Conservation (phyloP, 805 yeast genomes). For the Saturnispora galanensis region DNA sequence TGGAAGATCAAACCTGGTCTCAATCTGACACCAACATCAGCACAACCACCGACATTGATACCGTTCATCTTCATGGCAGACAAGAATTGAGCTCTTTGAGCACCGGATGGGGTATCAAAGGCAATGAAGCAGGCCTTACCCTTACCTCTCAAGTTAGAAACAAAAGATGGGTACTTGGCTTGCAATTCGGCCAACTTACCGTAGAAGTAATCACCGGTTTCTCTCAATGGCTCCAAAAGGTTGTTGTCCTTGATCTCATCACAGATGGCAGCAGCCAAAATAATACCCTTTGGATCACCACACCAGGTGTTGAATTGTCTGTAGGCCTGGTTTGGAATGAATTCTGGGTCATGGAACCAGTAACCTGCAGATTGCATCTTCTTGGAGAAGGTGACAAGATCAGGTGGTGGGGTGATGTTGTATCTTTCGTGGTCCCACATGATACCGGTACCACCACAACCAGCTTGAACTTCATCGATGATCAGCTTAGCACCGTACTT, state of each 20-base stretch:
- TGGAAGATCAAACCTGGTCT: slow-evolving; percentile 75
- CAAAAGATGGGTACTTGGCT: slow-evolving; percentile 40
- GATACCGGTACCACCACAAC: slow-evolving; percentile 79
- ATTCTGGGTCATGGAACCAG: slow-evolving; percentile 65
- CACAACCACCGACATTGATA: slow-evolving; percentile 80
- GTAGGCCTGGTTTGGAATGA: slow-evolving; percentile 69
- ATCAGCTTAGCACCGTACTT: slow-evolving; percentile 63
- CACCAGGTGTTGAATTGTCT: slow-evolving; percentile 93
- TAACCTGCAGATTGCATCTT: slow-evolving; percentile 87
- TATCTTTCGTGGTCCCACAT: slow-evolving; percentile 89
- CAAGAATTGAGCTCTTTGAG: slow-evolving; percentile 53
- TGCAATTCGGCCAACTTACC: slow-evolving; percentile 43
- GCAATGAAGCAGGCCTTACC: slow-evolving; percentile 73
- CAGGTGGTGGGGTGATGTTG: slow-evolving; percentile 66
- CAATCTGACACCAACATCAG: slow-evolving; percentile 65
- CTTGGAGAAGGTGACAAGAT: slow-evolving; percentile 78
- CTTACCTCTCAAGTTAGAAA: slow-evolving; percentile 62
- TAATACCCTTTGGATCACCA: slow-evolving; percentile 78
- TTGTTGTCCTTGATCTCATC: slow-evolving; percentile 53
- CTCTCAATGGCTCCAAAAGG: slow-evolving; percentile 43
- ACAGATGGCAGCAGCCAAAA: slow-evolving; percentile 66
- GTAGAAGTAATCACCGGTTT: slow-evolving; percentile 62
- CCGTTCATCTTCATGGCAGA: slow-evolving; percentile 52
- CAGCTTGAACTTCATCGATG: slow-evolving; percentile 84
- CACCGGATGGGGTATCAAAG: slow-evolving; percentile 52